Evolutionary conservation across 352 stramenopile genomes (phyloP).

Genomic region (Sclerospora graminicola): DNA sequence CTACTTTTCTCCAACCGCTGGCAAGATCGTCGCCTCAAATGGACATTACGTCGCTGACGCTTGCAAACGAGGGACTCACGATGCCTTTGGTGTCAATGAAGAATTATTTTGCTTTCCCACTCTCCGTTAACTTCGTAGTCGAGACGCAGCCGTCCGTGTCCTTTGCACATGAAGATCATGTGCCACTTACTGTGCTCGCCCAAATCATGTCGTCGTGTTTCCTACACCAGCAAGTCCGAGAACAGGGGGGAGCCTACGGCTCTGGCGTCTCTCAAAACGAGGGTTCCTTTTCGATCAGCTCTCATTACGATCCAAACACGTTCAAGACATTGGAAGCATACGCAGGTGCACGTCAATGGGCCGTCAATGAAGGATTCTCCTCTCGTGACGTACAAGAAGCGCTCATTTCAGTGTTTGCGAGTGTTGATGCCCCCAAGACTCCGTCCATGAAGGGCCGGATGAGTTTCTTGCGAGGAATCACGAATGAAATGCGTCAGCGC

Average conservation of each 20-base stretch:
- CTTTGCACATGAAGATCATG: conserved; percentile 64
- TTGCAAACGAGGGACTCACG: conserved; percentile 13
- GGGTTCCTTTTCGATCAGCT: conserved; percentile 72
- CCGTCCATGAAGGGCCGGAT: conserved; percentile 67
- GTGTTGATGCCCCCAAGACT: conserved; percentile 66
- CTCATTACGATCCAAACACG: conserved; percentile 81
- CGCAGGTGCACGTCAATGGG: conserved; percentile 42
- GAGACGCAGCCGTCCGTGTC: conserved; percentile 62
- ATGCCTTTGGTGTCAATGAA: conserved; percentile 23
- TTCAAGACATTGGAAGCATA: conserved; percentile 68
- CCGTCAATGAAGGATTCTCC: conserved; percentile 39
- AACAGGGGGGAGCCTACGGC: conserved; percentile 73
- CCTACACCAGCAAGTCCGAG: conserved; percentile 71
- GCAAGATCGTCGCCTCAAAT: conserved; percentile 5
- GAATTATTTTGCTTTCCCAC: conserved; percentile 63
- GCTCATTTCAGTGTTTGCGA: conserved; percentile 67
- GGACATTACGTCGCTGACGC: conserved; percentile 10
- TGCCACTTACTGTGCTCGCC: conserved; percentile 58
- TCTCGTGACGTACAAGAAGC: conserved; percentile 73
- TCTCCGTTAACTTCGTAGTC: conserved; percentile 80
- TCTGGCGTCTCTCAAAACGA: conserved; percentile 60
- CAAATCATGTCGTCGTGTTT: conserved; percentile 83
- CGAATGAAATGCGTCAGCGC: conserved; percentile 72
- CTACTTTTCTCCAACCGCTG: conserved; percentile 38
- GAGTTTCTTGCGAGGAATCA: conserved; percentile 69